phyloP scores from a whole-genome alignment of 2,329 filamentous ascomycete species.

The Aureobasidium sp. region DNA sequence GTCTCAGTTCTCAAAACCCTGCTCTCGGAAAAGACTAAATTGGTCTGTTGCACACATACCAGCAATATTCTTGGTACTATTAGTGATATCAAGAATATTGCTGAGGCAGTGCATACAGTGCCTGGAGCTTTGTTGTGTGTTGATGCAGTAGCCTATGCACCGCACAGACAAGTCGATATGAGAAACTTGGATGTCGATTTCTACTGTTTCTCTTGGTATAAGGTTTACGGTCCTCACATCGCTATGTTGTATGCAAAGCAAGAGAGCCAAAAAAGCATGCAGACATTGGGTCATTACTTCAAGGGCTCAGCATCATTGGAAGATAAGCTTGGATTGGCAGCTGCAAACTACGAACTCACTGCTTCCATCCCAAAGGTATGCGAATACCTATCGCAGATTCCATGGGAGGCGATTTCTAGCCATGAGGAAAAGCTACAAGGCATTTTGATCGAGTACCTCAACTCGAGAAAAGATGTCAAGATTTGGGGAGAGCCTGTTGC shows the following conservation, averaged over 20 bases:
- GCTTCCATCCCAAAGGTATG: conserved; percentile 53
- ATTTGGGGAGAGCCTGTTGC: conserved; percentile 49
- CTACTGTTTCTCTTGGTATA: conserved; percentile 73
- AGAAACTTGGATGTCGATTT: conserved; percentile 61
- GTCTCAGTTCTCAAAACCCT: conserved; percentile 48
- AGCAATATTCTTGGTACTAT: conserved; percentile 68
- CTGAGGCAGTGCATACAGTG: conserved; percentile 41
- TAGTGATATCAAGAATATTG: conserved; percentile 51
- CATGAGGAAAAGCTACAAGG: conserved; percentile 55
- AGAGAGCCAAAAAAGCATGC: conserved; percentile 47
- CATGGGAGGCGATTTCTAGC: conserved; percentile 44
- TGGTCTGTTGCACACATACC: conserved; percentile 65
- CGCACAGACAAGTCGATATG: conserved; percentile 63
- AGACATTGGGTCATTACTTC: conserved; percentile 59
- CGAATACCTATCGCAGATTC: conserved; percentile 37
- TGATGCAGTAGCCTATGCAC: conserved; percentile 69
- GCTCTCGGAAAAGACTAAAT: conserved; percentile 54
- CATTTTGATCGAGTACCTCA: conserved; percentile 52
- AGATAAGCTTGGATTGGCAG: conserved; percentile 60
- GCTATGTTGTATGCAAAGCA: conserved; percentile 59
- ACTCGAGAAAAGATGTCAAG: conserved; percentile 41
- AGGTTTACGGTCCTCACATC: conserved; percentile 69
- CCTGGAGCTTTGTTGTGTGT: conserved; percentile 57
- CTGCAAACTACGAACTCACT: conserved; percentile 61
- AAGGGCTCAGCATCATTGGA: conserved; percentile 49